Base-by-base conservation (phyloP, 2,329 filamentous ascomycete species). In the Alternaria gansuensis region DNA sequence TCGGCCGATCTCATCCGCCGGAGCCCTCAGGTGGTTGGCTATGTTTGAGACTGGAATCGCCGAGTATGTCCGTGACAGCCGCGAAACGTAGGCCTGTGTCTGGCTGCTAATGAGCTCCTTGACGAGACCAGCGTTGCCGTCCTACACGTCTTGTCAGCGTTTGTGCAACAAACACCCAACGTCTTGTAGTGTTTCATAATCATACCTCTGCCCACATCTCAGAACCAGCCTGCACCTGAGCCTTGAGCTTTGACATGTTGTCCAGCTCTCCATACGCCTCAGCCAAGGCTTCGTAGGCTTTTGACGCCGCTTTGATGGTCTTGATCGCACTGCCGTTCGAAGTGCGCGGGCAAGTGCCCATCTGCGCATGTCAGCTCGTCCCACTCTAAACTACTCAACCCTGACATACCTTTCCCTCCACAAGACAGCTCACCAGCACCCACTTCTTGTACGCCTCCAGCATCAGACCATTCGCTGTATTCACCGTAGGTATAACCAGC, bases 361-460 rank as follows among this genome's bases (percentile, higher is more conserved):
- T 68, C 81, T 83, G 57, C 81, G 46, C 14, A 21, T 14, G 53
- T 64, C 17, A 64, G 62, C 40, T 17, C n/a, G 13, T 21, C 11
- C 14, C 23, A 29, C 7, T 37, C 5, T 17, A 13, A 8, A 28
- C 14, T 21, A 13, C 23, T 36, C 8, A 21, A 34, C 4, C 3
- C 10, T 44, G 63, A 67, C 80, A 75, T 67, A 85, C 81, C 68
- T 82, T 85, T 65, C 93, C 93, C 52, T 88, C 81, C 6, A 86
- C 82, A 17, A 99, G 80, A 54, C 97, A 82, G 52, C 88, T 87
- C 9, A 93, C 84, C 14, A 99, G 80, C 8, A 96, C 75, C 90
- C 92, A 97, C 77, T 94, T 96, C 79, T 94, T 96, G 82, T 96
- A 94, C 5, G 92, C 91, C 65, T 97, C 92, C 4, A 90, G 82